Evolutionary conservation across 768 basidiomycete species (phyloP).

Genomic region (Amanita polypyramis): DNA sequence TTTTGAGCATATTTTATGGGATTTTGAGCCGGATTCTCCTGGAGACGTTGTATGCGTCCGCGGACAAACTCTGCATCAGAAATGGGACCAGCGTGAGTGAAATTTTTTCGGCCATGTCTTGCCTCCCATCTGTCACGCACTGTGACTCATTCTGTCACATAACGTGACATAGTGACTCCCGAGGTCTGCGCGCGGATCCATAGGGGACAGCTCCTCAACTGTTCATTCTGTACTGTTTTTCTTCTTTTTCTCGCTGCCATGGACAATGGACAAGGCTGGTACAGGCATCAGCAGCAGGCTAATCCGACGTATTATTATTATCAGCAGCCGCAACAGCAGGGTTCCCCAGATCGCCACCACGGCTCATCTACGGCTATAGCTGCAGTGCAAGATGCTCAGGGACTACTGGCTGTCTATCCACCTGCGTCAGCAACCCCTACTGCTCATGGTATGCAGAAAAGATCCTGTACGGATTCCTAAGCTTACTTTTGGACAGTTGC

Average conservation of each 20-base stretch:
- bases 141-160: neutral
- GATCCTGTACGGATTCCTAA: neutral
- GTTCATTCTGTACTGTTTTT: conserved; percentile 1
- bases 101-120: conserved; percentile 1
- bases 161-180: neutral
- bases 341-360: conserved; percentile 1
- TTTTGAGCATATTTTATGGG: conserved; percentile 1
- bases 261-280: conserved; percentile 9
- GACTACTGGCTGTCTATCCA: conserved; percentile 58
- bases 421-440: conserved; percentile 72
- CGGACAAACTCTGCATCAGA: conserved; percentile 4
- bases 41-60: neutral
- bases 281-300: neutral
- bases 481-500: conserved; percentile 34
- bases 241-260: conserved; percentile 6
- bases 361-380: conserved; percentile 22
- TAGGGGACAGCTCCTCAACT: neutral
- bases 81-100: conserved; percentile 1
- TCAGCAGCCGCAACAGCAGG: conserved; percentile 10
- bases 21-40: neutral
- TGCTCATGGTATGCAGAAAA: conserved; percentile 45
- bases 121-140: neutral
- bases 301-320: conserved; percentile 1
- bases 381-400: conserved; percentile 58
- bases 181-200: conserved; percentile 4